Evolutionary conservation across 768 basidiomycete genomes (phyloP).

Genomic region (Termitomyces sp.): DNA sequence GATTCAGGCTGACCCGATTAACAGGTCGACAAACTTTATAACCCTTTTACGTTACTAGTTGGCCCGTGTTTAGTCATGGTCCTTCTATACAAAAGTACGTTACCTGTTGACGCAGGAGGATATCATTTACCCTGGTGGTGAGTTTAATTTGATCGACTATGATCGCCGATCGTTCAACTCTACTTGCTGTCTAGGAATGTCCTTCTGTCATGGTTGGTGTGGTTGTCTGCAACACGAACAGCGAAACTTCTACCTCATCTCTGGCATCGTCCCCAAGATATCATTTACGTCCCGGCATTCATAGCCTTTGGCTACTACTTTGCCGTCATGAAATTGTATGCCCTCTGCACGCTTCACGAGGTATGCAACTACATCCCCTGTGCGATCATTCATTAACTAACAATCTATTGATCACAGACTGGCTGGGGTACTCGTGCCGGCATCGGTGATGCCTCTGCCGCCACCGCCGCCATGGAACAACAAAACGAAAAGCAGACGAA

Average conservation of each 20-base stretch:
- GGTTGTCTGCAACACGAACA: conserved; percentile 67
- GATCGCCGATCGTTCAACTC: background rate
- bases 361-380: conserved; percentile 22
- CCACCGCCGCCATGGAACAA: conserved; percentile 61
- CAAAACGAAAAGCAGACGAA: conserved; percentile 28
- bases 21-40: conserved; percentile 83
- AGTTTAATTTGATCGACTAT: conserved; percentile 19
- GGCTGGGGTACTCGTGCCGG: conserved; percentile 96
- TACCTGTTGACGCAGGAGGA: conserved; percentile 58
- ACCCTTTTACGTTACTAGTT: conserved; percentile 80
- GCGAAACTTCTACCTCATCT: conserved; percentile 82
- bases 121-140: conserved; percentile 84
- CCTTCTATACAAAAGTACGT: conserved; percentile 76
- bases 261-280: conserved; percentile 69
- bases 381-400: background rate
- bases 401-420: conserved; percentile 39
- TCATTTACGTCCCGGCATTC: conserved; percentile 81
- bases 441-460: conserved; percentile 77
- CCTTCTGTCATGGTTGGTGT: conserved; percentile 58
- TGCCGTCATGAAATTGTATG: conserved; percentile 91
- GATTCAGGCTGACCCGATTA: background rate
- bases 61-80: conserved; percentile 77
- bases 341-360: conserved; percentile 86
- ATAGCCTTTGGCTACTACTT: conserved; percentile 93
- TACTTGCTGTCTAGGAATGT: conserved; percentile 50